A percentile compares a stretch with the other conserved stretches of the same genome.
These are phyloP conservation scores for Saturnispora ahearnii DNA, from an alignment of 805 yeast species.

Conservation along the genomic window DNA sequence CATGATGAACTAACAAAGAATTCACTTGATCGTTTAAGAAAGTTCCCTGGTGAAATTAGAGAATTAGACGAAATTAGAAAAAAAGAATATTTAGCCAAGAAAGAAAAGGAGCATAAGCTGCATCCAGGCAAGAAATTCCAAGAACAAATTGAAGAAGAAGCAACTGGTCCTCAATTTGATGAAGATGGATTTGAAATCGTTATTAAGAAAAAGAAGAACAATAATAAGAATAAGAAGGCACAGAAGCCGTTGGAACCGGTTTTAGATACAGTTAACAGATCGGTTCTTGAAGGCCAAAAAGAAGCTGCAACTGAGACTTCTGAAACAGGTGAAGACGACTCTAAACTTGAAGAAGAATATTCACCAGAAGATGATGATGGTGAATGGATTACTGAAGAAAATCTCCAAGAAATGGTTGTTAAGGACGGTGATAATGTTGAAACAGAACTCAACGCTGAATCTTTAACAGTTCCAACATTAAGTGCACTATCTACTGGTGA, in stretches of 20 bases:
- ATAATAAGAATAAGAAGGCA: slow-evolving; percentile 5
- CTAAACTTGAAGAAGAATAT: slow-evolving; percentile 30
- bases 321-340: background rate
- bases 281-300: background rate
- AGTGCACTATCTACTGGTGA: slow-evolving; percentile 92
- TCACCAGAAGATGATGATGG: slow-evolving; percentile 73
- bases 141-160: slow-evolving; percentile 15
- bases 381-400: slow-evolving; percentile 90
- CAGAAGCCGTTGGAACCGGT: background rate
- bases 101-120: slow-evolving; percentile 6
- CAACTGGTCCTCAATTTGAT: slow-evolving; percentile 9
- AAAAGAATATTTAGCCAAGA: slow-evolving; percentile 18
- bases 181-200: slow-evolving; percentile 16
- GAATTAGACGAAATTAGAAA: slow-evolving; percentile 32
- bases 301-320: slow-evolving; percentile 1
- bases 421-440: slow-evolving; percentile 57
- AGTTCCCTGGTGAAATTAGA: slow-evolving; percentile 46
- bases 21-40: slow-evolving; percentile 66
- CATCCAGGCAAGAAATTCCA: slow-evolving; percentile 7
- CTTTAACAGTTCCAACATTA: slow-evolving; percentile 34
- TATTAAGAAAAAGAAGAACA: slow-evolving; percentile 7
- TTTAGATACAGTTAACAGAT: background rate
- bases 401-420: slow-evolving; percentile 57
- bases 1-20: slow-evolving; percentile 55
- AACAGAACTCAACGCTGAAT: slow-evolving; percentile 27